Evolutionary conservation across 202 grass and related monocot genomes (phyloP).

Genomic region (Saccharum hybrid): DNA sequence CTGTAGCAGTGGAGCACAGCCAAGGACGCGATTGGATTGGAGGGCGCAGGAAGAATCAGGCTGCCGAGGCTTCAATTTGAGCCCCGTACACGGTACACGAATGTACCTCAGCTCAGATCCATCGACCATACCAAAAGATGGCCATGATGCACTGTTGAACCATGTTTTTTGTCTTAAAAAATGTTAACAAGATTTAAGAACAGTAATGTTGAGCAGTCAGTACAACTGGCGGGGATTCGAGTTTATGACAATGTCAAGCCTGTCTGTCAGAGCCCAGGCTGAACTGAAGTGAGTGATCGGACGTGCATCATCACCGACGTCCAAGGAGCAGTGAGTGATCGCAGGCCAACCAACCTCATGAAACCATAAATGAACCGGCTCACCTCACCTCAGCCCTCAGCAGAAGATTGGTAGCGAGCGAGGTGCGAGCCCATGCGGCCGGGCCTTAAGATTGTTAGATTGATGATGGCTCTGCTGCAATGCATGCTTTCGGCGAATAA

Average conservation of each 20-base stretch:
- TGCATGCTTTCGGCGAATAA: conserved; percentile 58
- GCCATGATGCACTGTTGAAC: not conserved
- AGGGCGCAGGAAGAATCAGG: not conserved
- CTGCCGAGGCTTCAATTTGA: not conserved
- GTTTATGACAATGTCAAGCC: not conserved
- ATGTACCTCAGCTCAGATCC: not conserved
- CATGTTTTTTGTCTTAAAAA: not conserved
- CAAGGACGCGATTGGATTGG: not conserved
- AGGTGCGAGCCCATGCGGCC: not conserved
- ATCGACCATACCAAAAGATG: not conserved
- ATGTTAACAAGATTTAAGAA: not conserved
- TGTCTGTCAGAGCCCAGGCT: not conserved
- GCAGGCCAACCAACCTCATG: conserved; percentile 29
- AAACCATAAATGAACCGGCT: conserved; percentile 48
- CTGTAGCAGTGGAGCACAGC: conserved; percentile 1
- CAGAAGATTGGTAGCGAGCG: not conserved
- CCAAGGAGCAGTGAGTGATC: not conserved
- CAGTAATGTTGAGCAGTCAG: not conserved
- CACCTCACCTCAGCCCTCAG: conserved; percentile 6
- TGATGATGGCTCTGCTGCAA: not conserved
- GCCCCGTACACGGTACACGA: not conserved
- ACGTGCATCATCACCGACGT: conserved; percentile 31
- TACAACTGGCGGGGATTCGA: not conserved
- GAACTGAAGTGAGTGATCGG: conserved; percentile 20
- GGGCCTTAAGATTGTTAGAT: too few relatives aligned